phyloP scores from a whole-genome alignment of 2,329 filamentous ascomycete genomes.

The Fusarium agapanthi region DNA sequence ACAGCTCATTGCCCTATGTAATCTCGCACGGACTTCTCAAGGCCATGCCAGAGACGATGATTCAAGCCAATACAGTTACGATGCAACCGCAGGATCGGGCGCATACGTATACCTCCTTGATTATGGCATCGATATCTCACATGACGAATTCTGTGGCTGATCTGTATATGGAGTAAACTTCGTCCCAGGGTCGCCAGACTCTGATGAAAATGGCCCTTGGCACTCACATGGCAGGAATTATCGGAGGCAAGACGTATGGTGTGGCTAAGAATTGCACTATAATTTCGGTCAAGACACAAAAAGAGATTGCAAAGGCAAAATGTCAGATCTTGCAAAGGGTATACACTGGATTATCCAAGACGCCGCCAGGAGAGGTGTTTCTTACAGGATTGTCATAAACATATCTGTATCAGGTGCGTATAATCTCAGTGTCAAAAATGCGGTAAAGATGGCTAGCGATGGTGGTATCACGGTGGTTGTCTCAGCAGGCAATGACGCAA shows the following conservation, averaged over 20 bases:
- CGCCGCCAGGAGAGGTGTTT: background rate
- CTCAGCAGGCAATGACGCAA: background rate
- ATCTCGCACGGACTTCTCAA: background rate
- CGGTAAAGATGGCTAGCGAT: background rate
- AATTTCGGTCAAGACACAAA: background rate
- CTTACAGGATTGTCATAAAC: background rate
- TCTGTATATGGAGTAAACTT: background rate
- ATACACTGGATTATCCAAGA: background rate
- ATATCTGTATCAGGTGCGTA: rapidly evolving
- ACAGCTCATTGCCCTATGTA: no score
- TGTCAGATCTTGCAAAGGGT: background rate
- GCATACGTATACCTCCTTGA: background rate
- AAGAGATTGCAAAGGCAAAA: background rate
- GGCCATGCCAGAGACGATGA: background rate
- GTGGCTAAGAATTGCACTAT: background rate
- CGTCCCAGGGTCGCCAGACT: background rate
- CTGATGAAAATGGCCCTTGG: background rate
- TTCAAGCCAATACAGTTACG: background rate
- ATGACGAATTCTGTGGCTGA: background rate
- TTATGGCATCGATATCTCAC: background rate
- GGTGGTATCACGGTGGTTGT: background rate
- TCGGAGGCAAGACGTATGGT: background rate
- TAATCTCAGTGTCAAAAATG: background rate
- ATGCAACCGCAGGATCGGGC: background rate
- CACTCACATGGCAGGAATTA: background rate